Evolutionary conservation across 805 yeast genomes (phyloP), one percentile per base, ranked within the genome.

Genomic region (Diddensiella santjacobensis): DNA sequence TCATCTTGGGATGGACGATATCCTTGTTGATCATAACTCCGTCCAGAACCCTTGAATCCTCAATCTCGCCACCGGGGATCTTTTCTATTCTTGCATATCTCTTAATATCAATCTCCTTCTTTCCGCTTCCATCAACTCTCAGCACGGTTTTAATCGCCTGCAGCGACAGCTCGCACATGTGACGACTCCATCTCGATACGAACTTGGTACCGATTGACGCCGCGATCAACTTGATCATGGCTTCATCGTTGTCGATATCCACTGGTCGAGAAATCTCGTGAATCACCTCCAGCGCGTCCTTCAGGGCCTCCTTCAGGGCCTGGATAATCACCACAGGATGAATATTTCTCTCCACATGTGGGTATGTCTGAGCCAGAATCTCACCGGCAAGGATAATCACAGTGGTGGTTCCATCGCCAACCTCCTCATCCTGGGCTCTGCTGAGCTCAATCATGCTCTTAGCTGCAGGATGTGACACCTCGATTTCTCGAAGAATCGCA

Each of bases 1-100:
- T 83, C 99, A 93, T 93, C 69, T 90, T 89, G 54, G 99, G 99
- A 70, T 93, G 99, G n/a, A 95, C 89, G 49, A 93, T 95, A 65
- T 93, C 99, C 70, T 93, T 93, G 73, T 93, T 93, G 60, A 93
- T 77, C 71, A 93, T 72, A 45, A 91, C 84, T 55, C 99, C 99
- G 62, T 86, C 90, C 61, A 93, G 74, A 13, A 93, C 96, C 54
- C 75, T 75, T 40, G 90, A 81, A 59, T 91, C 96, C 58, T 87
- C 83, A 54, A 93, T 88, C 58, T 93, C 99, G 37, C 97, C 99
- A 62, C 99, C 99, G 39, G 99, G 96, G 52, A 93, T 84, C 72
- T 93, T 93, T 71, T 93, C 99, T 50, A 93, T 80, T 57, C 96
- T 81, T 19, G 84, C 91, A 64, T 88, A 93, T 68, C 98, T 79